A percentile compares a stretch with the other conserved stretches of the same genome.
Evolutionary conservation across 176 grass and related monocot genomes (phyloP).

Genomic region (Chloris gayana): DNA sequence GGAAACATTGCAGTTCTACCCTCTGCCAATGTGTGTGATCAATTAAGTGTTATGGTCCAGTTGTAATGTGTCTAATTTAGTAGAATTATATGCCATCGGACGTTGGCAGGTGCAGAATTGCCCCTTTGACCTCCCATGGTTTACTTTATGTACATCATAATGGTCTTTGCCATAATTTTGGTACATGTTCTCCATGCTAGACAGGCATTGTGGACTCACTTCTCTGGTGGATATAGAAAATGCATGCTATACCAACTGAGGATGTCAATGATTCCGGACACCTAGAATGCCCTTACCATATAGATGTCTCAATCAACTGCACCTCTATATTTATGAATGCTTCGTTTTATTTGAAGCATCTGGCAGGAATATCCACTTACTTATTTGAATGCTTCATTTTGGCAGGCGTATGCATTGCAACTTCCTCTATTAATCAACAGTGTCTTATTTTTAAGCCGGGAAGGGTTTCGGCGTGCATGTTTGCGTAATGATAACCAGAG

Average conservation of each 20-base stretch:
- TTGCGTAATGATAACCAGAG: constrained; percentile 74
- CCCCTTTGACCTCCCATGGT: neutral
- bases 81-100: neutral
- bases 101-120: neutral
- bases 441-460: constrained; percentile 91
- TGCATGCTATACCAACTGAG: neutral
- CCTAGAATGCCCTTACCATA: neutral
- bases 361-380: neutral
- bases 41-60: constrained; percentile 8
- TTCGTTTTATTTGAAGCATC: constrained; percentile 8
- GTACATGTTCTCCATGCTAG: neutral
- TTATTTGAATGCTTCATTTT: constrained; percentile 19
- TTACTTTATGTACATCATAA: neutral
- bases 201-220: neutral
- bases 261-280: constrained; percentile 15
- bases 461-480: constrained; percentile 96
- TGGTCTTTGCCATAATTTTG: neutral
- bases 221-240: constrained; percentile 15
- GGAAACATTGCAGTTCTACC: neutral
- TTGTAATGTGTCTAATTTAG: neutral
- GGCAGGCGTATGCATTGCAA: constrained; percentile 84
- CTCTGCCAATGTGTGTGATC: neutral
- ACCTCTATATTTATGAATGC: neutral
- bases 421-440: constrained; percentile 94
- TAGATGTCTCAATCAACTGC: constrained; percentile 9